Conservation (phyloP, 2,329 filamentous ascomycete genomes). For the Septoria petroselini region DNA sequence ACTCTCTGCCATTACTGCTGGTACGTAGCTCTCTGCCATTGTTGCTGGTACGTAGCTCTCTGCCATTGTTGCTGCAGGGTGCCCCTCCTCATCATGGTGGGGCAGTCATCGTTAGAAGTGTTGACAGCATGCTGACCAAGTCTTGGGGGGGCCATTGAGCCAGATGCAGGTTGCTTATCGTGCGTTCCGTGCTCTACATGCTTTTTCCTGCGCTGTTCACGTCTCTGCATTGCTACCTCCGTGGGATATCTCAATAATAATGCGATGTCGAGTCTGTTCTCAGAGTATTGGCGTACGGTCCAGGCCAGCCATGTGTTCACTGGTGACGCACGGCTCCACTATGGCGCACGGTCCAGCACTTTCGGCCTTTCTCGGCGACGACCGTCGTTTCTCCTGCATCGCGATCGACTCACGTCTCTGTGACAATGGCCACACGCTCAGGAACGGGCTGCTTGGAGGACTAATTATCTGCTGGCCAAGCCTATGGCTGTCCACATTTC, state of each 20-base stretch:
- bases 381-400: slow-evolving; percentile 5
- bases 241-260: no score
- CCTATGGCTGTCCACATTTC: slow-evolving; percentile 6
- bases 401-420: background rate
- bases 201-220: background rate
- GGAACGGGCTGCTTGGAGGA: background rate
- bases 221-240: background rate
- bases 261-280: no score
- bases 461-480: slow-evolving; percentile 3
- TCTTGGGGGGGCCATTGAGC: background rate
- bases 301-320: slow-evolving; percentile 3
- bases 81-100: slow-evolving; percentile 16
- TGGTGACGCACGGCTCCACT: slow-evolving; percentile 1
- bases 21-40: slow-evolving; percentile 18
- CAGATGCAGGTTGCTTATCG: background rate
- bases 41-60: slow-evolving; percentile 18
- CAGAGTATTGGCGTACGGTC: background rate
- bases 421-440: slow-evolving; percentile 1
- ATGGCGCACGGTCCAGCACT: slow-evolving; percentile 1
- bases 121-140: slow-evolving; percentile 11
- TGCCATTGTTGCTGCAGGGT: slow-evolving; percentile 14
- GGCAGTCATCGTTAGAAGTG: slow-evolving; percentile 6
- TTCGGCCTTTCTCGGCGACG: slow-evolving; percentile 8
- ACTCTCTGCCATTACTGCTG: slow-evolving; percentile 3
- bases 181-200: background rate